These are phyloP conservation scores for Lachnellula arida DNA, from an alignment of 2,329 filamentous ascomycete genomes.

Conservation along the genomic window DNA sequence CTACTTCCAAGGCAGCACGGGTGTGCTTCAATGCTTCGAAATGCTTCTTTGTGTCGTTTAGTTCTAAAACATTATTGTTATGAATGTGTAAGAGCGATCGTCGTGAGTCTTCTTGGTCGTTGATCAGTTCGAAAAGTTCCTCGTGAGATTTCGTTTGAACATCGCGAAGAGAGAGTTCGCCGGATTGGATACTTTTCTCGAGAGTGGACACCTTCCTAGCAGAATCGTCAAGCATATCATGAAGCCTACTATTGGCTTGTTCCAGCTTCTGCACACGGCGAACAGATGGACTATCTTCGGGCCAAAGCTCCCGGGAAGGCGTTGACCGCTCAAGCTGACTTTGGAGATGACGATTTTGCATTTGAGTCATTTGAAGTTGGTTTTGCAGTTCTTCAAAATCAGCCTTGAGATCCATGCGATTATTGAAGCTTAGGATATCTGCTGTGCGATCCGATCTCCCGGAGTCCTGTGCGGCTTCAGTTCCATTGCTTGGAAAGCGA, in stretches of 20 bases:
- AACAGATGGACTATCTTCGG: conserved; percentile 73
- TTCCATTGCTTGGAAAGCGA: conserved; percentile 60
- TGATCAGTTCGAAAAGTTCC: conserved; percentile 87
- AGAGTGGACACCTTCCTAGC: conserved; percentile 85
- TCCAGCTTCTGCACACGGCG: conserved; percentile 87
- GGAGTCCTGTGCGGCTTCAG: conserved; percentile 60
- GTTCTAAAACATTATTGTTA: conserved; percentile 77
- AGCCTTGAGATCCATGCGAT: conserved; percentile 82
- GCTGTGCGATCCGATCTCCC: conserved; percentile 78
- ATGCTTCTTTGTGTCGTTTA: conserved; percentile 79
- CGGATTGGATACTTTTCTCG: conserved; percentile 80
- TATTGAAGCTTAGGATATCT: conserved; percentile 80
- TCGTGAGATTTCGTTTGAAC: conserved; percentile 92
- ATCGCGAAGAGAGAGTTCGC: conserved; percentile 83
- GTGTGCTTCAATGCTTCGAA: conserved; percentile 84
- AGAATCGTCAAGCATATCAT: conserved; percentile 93
- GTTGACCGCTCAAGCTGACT: conserved; percentile 73
- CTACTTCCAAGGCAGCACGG: conserved; percentile 74
- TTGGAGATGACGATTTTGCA: conserved; percentile 91
- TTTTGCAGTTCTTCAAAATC: conserved; percentile 92
- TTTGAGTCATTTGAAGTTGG: conserved; percentile 86
- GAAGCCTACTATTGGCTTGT: conserved; percentile 82
- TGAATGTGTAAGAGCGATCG: conserved; percentile 77
- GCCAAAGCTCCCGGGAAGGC: conserved; percentile 54
- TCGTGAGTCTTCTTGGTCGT: conserved; percentile 86